Conservation (phyloP, 345 rosid species). For the Schrenkiella parvula region DNA sequence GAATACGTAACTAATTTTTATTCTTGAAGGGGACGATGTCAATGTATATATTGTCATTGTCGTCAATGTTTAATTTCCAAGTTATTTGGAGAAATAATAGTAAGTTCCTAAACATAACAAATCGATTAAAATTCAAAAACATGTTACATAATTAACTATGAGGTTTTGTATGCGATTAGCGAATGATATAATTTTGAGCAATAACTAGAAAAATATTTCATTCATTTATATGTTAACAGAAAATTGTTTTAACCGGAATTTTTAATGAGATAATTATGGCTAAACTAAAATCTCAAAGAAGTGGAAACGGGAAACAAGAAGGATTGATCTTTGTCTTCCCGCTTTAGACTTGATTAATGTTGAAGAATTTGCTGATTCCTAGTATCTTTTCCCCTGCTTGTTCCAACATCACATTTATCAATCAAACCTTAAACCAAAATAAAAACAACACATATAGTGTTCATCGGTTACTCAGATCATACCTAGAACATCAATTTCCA, state of each 20-base stretch:
- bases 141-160: no score
- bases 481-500: constrained; percentile 23
- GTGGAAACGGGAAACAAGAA: not conserved
- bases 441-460: not conserved
- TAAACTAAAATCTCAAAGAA: not conserved
- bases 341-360: constrained; percentile 1
- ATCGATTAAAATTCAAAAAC: no score
- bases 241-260: not conserved
- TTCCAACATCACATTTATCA: not conserved
- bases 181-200: not conserved
- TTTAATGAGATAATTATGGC: not conserved
- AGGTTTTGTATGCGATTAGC: no score
- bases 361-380: constrained; percentile 22
- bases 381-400: constrained; percentile 13
- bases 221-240: not conserved
- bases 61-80: no score
- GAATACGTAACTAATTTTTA: no score
- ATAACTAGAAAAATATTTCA: not conserved
- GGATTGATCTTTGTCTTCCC: not conserved
- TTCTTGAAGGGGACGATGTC: no score
- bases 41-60: no score
- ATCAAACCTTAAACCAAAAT: not conserved
- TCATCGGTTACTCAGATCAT: not conserved
- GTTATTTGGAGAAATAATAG: no score
- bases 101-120: no score